Conservation (phyloP, 352 stramenopile genomes). For the Lagenidium sp. region DNA sequence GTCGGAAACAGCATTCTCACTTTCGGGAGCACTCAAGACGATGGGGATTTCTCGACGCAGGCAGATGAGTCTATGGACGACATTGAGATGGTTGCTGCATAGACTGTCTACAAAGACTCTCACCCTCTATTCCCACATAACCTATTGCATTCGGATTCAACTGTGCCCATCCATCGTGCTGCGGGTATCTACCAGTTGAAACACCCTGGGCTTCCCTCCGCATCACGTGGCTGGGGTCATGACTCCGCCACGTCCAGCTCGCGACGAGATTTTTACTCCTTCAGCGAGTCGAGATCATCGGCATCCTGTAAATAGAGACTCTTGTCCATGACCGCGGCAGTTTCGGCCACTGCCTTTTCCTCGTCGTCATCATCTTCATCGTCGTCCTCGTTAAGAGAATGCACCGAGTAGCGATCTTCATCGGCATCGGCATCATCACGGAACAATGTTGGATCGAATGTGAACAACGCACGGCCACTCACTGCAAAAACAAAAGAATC, state of each 20-base stretch:
- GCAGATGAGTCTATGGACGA: too few relatives aligned
- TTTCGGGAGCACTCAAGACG: constrained; percentile 5
- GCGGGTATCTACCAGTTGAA: not conserved
- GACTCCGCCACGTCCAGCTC: too few relatives aligned
- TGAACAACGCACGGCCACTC: constrained; percentile 88
- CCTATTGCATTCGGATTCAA: constrained; percentile 5
- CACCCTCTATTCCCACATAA: constrained; percentile 22
- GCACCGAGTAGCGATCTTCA: constrained; percentile 75
- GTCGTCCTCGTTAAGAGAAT: constrained; percentile 42
- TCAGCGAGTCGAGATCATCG: constrained; percentile 67
- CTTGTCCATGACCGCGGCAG: constrained; percentile 71
- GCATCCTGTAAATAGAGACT: constrained; percentile 76
- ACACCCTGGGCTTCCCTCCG: not conserved
- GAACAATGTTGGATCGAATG: constrained; percentile 87
- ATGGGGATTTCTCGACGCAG: too few relatives aligned
- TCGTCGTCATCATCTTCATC: constrained; percentile 40
- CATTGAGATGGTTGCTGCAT: too few relatives aligned
- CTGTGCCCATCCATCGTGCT: not conserved
- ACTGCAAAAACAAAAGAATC: constrained; percentile 26
- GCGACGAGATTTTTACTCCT: too few relatives aligned
- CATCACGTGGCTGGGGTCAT: too few relatives aligned
- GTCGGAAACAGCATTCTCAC: constrained; percentile 10
- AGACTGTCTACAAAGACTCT: too few relatives aligned
- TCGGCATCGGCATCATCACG: constrained; percentile 85
- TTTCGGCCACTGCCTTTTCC: constrained; percentile 27